Evolutionary conservation across 2,329 filamentous ascomycete species (phyloP).

Genomic region (Mariannaea elegans): DNA sequence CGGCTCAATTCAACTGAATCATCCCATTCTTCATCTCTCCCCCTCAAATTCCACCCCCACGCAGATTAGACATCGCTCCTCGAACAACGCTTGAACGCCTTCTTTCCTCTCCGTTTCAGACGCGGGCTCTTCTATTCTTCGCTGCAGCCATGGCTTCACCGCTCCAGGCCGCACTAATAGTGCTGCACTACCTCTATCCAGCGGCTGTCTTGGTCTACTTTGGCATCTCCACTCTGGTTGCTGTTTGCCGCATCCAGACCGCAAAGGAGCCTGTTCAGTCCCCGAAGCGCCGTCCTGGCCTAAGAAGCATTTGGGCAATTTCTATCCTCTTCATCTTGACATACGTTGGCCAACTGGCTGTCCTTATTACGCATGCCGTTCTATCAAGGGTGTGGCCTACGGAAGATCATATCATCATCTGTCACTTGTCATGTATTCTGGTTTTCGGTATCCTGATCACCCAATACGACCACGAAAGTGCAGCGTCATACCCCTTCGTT

Average conservation of each 20-base stretch:
- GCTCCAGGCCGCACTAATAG: conserved; percentile 28
- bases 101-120: neutral
- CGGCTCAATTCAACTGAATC: neutral
- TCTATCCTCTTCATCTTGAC: conserved; percentile 55
- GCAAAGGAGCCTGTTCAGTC: conserved; percentile 37
- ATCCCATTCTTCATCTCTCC: neutral
- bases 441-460: conserved; percentile 70
- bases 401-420: conserved; percentile 61
- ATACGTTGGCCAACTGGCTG: conserved; percentile 57
- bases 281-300: conserved; percentile 29
- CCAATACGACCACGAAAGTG: conserved; percentile 58
- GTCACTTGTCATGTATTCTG: conserved; percentile 68
- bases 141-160: conserved; percentile 30
- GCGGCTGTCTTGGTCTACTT: conserved; percentile 63
- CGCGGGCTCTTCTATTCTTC: neutral
- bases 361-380: conserved; percentile 49
- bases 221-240: conserved; percentile 64
- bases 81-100: neutral
- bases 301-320: conserved; percentile 49
- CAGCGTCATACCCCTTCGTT: conserved; percentile 70
- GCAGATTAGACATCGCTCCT: neutral
- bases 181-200: conserved; percentile 38
- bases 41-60: neutral
- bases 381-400: conserved; percentile 50
- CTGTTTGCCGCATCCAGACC: conserved; percentile 63